Evolutionary conservation across 345 rosid species (phyloP).

Genomic region (Aquilaria yunnanensis): DNA sequence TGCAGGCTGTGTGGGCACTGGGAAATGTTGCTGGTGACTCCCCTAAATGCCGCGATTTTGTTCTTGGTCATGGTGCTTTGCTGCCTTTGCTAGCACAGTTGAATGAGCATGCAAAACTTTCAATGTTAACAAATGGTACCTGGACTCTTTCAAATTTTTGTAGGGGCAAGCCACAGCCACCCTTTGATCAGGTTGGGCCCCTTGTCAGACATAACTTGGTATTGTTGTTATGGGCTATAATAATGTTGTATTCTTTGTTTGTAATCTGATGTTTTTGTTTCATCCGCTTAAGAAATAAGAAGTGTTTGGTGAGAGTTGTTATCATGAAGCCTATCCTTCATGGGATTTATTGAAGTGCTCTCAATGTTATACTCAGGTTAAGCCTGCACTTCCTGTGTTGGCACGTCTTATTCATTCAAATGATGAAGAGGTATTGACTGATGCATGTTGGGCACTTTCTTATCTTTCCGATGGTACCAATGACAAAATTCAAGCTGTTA

Average conservation of each 20-base stretch:
- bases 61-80: slow-evolving; percentile 50
- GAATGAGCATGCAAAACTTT: slow-evolving; percentile 57
- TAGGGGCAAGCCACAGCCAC: slow-evolving; percentile 69
- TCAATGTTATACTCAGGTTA: neutral
- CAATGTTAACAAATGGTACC: slow-evolving; percentile 71
- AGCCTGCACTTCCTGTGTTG: slow-evolving; percentile 62
- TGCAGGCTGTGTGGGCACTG: slow-evolving; percentile 75
- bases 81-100: slow-evolving; percentile 56
- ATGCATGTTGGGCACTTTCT: slow-evolving; percentile 81
- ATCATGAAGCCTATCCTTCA: no score
- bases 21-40: slow-evolving; percentile 88
- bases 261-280: no score
- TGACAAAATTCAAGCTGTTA: slow-evolving; percentile 75
- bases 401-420: slow-evolving; percentile 57
- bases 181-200: slow-evolving; percentile 51
- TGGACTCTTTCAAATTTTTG: slow-evolving; percentile 81
- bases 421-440: slow-evolving; percentile 78
- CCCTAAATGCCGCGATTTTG: slow-evolving; percentile 64
- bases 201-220: no score
- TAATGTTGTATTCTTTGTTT: no score
- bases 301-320: no score
- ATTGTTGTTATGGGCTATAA: no score
- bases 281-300: no score
- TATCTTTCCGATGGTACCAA: slow-evolving; percentile 82
- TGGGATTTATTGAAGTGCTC: no score